Base-by-base conservation (phyloP, 1,284 basidiomycete genomes). In the Meira nashicola region DNA sequence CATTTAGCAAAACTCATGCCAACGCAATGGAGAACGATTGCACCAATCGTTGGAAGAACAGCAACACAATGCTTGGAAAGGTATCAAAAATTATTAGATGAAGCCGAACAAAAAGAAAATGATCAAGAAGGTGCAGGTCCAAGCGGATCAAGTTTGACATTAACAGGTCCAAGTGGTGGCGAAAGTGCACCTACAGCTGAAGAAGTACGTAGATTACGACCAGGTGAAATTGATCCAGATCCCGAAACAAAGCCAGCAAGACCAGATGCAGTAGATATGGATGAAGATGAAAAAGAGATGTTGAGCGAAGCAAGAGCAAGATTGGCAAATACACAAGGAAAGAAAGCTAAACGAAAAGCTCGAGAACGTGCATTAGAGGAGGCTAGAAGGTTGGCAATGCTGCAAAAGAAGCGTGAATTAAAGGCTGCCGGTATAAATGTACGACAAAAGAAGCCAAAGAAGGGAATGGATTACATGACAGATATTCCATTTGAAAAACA, bases 271-370 rank as follows among this genome's bases (percentile, higher is more conserved):
- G 95, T 98, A 73, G 95, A 99, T 81, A 99, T 99, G 95, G 95
- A 99, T 79, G 95, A 99, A 80, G 95, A 94, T 77, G 95, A 98
- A 80, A 98, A 98, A 86, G 95, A 98, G 80, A 98, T 99, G 95
- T 83, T 99, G 67, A 97, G 93, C 6, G 95, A 99, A 79, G 95
- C 95, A 52, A 87, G 95, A 70, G 95, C 95, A 9, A 87, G 95
- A 81, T 83, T 99, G 44, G 95, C 95, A 53, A 99, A 99, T 78
- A 99, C 95, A 0, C 95, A 99, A 79, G 95, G 95, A 33, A 99
- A 99, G 80, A 98, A 99, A 80, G 95, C 95, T 1, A 98, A 98
- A 80, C 87, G 95, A 68, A 98, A 98, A 81, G 95, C 92, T 12
- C 86, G 95, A 55, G 95, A 98, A 78, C 70, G 74, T 37, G 75